Evolutionary conservation across 352 stramenopile genomes (phyloP).

Genomic region (Chrysophaeum taylorii): DNA sequence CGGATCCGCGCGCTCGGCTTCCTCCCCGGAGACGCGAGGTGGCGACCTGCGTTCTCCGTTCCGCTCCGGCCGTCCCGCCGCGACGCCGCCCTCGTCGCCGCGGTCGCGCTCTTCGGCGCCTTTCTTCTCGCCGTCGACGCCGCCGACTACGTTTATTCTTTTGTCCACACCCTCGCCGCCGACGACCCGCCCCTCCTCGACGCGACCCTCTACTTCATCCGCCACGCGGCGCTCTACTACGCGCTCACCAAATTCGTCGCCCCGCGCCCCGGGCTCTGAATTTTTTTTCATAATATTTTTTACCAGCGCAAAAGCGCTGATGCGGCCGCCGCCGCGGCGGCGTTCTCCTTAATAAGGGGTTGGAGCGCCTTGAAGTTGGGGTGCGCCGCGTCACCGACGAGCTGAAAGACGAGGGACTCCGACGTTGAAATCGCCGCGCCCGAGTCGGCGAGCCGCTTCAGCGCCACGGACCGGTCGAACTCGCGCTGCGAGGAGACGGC

Average conservation of each 20-base stretch:
- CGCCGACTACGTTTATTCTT: neutral
- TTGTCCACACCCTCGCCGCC: neutral
- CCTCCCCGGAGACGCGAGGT: no score
- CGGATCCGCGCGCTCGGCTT: neutral
- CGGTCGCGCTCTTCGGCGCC: neutral
- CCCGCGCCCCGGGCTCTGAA: no score
- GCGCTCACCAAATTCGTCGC: neutral
- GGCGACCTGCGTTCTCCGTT: neutral
- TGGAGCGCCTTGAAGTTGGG: conserved; percentile 63
- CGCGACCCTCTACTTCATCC: neutral
- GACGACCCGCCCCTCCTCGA: neutral
- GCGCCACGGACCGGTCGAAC: conserved; percentile 56
- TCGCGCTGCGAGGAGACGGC: conserved; percentile 64
- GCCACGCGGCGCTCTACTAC: conserved; percentile 14
- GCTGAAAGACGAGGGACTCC: conserved; percentile 67
- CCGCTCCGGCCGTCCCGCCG: neutral
- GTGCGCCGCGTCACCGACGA: conserved; percentile 57
- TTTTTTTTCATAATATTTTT: no score
- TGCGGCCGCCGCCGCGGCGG: neutral
- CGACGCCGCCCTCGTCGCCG: neutral
- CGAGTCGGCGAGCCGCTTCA: conserved; percentile 64
- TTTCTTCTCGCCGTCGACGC: conserved; percentile 1
- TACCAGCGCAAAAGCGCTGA: no score
- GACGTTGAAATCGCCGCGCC: conserved; percentile 69
- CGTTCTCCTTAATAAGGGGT: conserved; percentile 65